Base-by-base conservation (phyloP, 176 grass and related monocot genomes). In the Lolium rigidum region DNA sequence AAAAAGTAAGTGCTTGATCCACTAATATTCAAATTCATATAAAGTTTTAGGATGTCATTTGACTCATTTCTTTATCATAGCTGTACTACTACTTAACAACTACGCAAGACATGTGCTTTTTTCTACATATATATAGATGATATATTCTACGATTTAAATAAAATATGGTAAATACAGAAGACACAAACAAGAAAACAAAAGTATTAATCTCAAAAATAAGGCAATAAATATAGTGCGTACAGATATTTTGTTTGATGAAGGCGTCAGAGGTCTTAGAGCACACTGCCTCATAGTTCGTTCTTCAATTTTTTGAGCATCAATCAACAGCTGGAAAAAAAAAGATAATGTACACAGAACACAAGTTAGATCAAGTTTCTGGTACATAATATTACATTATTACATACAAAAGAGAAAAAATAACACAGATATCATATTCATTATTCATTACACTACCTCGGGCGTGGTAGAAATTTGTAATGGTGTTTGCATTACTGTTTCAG, bases 251-350 rank as follows among this genome's bases (percentile, higher is more conserved):
- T 78, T 90, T 38, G 89, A 75, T 31, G 91, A 91, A 61, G 91
- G 94, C 10, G 91, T 95, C 56, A 87, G 74, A 68, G 94, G 94
- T 85, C 89, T 95, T 55, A 95, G 81, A 80, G 77, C 87, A 87
- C 84, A 91, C 79, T 87, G 91, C 86, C 87, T 87, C 85, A 90
- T 77, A 78, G 86, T 87, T 77, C 85, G 76, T 72, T 95, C 90
- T 80, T 95, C 94, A 80, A 91, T 93, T 89, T 82, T 93, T 68
- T 95, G 89, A 87, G 84, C 81, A 68, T 95, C 81, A 43, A 82
- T 82, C 17, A 61, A 91, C 85, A 89, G 70, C 89, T 95, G 83
- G 22, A 71, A 13, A 74, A 50, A 50, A 28, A 61, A 62, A 64
- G 66, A 76, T 9, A 57, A 60, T 12, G 20, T 9, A 74, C 26